Evolutionary conservation across 352 stramenopile species (phyloP).

Genomic region (Phytopythium cucurbitacearum): DNA sequence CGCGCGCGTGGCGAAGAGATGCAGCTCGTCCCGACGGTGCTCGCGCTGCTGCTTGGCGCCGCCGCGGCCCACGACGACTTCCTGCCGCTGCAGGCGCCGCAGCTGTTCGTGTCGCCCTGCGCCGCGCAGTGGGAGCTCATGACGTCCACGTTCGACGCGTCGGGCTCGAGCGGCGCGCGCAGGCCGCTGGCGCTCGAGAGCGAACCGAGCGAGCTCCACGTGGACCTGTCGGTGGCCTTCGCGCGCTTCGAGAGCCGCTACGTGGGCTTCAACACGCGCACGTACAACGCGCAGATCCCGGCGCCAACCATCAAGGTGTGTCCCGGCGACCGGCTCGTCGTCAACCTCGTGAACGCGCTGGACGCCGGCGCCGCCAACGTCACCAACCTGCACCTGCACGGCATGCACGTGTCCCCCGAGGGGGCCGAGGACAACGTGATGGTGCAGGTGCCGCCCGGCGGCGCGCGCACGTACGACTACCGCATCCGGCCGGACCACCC

Average conservation of each 20-base stretch:
- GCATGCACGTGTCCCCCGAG: constrained; percentile 57
- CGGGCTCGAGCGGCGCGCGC: constrained; percentile 4
- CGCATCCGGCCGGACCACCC: constrained; percentile 66
- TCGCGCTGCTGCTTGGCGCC: background rate
- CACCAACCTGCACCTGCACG: constrained; percentile 73
- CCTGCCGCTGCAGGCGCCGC: constrained; percentile 31
- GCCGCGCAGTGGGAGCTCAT: constrained; percentile 30
- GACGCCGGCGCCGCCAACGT: constrained; percentile 42
- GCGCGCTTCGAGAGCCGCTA: constrained; percentile 67
- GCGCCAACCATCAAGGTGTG: constrained; percentile 72
- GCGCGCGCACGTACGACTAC: constrained; percentile 53
- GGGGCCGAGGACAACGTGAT: constrained; percentile 61
- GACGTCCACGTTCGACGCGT: constrained; percentile 8
- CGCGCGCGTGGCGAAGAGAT: background rate
- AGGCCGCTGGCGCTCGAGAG: constrained; percentile 32
- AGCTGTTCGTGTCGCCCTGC: constrained; percentile 38
- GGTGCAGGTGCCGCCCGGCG: constrained; percentile 40
- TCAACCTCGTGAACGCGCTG: constrained; percentile 58
- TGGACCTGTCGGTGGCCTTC: constrained; percentile 55
- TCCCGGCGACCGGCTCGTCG: constrained; percentile 51
- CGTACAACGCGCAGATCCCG: constrained; percentile 63
- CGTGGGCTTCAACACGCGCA: constrained; percentile 68
- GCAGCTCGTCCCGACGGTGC: background rate
- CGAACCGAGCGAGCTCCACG: constrained; percentile 39
- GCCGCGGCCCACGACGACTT: constrained; percentile 27